Base-by-base conservation (phyloP, 129 eudicot genomes). In the Artemisia tridentata region DNA sequence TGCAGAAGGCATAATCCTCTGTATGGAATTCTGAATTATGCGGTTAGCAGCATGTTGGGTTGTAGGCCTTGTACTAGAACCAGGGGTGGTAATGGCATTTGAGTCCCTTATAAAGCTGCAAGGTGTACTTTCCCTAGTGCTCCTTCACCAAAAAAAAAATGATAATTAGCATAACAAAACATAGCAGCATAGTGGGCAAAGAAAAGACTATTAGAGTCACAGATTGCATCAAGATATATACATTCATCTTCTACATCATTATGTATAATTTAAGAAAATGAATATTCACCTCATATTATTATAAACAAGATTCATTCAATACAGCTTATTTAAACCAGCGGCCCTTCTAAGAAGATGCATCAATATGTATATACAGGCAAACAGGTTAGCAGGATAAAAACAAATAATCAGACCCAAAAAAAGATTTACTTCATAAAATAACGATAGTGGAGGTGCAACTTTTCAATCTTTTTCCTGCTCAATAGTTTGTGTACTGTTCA, bases 71-170 rank as follows among this genome's bases (percentile, higher is more conserved):
- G 86, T 83, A 47, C 91, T 72, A 31, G 95, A 89, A 21, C 95
- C 96, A 2, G 95, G 90, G 63, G 89, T 83, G n/a, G 75, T 72
- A 11, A 54, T 48, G 34, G 71, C 72, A 60, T 84, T 89, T 48
- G 86, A 67, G 47, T 82, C 88, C 79, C 86, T 82, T 34, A 85
- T 87, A 63, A 84, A 74, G 88, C 92, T 87, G 60, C 95, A 92
- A 10, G 98, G 98, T 27, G 98, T 89, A 86, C 95, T 89, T 80
- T 92, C 98, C 67, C 96, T 83, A n/a, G 96, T 87, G 78, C 87
- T 75, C 88, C 98, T 92, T 78, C 50, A 55, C 47, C 47, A 72
- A 1, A 38, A 38, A n/a, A 38, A 38, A 17, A 27, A 53, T 53
- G 19, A 13, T 31, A 68, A 57, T 72, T 62, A 53, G 53, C 41